Percentiles rank a stretch among this genome's conserved stretches.
phyloP scores from a whole-genome alignment of 805 yeast species.

The Candida sithepensis region DNA sequence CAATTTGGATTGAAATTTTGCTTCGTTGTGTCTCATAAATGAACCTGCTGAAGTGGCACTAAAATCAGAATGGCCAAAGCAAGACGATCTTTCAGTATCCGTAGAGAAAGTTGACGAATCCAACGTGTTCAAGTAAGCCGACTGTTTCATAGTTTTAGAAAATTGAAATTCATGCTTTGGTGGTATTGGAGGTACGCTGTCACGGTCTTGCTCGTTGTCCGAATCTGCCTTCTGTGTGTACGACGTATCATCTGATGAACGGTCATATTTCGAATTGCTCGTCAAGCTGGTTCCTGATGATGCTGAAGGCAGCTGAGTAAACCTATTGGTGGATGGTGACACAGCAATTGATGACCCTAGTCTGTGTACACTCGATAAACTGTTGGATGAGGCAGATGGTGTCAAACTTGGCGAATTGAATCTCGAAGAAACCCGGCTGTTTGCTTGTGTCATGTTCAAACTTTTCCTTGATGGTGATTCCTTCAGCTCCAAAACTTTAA shows the following conservation, averaged over 20 bases:
- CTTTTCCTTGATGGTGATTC: slow-evolving; percentile 20
- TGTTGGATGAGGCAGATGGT: slow-evolving; percentile 18
- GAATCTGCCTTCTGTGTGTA: slow-evolving; percentile 1
- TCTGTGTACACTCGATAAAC: slow-evolving; percentile 13
- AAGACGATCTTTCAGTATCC: slow-evolving; percentile 37
- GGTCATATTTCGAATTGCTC: not conserved
- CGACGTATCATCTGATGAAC: slow-evolving; percentile 9
- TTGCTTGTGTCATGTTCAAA: slow-evolving; percentile 11
- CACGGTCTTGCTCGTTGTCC: slow-evolving; percentile 14
- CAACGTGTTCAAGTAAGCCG: slow-evolving; percentile 24
- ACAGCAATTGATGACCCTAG: slow-evolving; percentile 9
- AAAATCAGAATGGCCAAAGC: slow-evolving; percentile 59
- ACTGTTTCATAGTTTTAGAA: slow-evolving; percentile 14
- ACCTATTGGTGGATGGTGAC: slow-evolving; percentile 13
- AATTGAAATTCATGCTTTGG: slow-evolving; percentile 31
- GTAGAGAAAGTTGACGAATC: slow-evolving; percentile 32
- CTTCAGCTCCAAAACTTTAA: slow-evolving; percentile 45
- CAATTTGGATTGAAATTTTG: slow-evolving; percentile 22
- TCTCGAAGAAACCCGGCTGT: slow-evolving; percentile 8
- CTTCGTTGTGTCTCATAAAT: slow-evolving; percentile 61
- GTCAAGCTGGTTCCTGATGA: not conserved
- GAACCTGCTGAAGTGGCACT: slow-evolving; percentile 92
- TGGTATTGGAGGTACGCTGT: slow-evolving; percentile 33
- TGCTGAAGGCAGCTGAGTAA: slow-evolving; percentile 4
- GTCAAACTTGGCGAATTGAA: slow-evolving; percentile 3